Percentiles rank a stretch among this genome's conserved stretches.
Evolutionary conservation across 495 filamentous ascomycete genomes (phyloP).

Genomic region (Sporormia fimetaria): DNA sequence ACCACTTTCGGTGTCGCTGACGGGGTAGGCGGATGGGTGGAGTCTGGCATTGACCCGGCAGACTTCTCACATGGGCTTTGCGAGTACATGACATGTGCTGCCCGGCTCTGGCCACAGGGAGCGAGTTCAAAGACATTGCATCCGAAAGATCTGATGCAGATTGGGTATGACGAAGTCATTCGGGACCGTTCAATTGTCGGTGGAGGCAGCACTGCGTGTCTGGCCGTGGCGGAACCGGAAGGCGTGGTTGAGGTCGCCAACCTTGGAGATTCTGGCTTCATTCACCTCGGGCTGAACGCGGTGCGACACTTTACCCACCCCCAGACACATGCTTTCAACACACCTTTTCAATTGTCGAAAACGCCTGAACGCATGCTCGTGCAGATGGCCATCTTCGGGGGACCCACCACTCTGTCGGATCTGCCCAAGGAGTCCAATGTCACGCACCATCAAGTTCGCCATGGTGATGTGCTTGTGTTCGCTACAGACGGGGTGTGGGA

Average conservation of each 20-base stretch:
- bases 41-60: slow-evolving; percentile 81
- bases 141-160: slow-evolving; percentile 63
- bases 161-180: slow-evolving; percentile 69
- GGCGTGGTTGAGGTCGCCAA: slow-evolving; percentile 81
- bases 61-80: slow-evolving; percentile 95
- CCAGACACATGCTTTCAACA: slow-evolving; percentile 96
- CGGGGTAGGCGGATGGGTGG: slow-evolving; percentile 89
- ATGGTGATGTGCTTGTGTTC: slow-evolving; percentile 84
- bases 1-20: slow-evolving; percentile 79
- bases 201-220: slow-evolving; percentile 81
- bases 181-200: slow-evolving; percentile 59
- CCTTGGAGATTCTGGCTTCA: slow-evolving; percentile 93
- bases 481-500: slow-evolving; percentile 96
- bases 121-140: slow-evolving; percentile 41
- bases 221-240: slow-evolving; percentile 57
- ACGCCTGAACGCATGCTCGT: slow-evolving; percentile 67
- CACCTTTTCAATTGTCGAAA: slow-evolving; percentile 85
- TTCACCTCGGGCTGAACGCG: slow-evolving; percentile 70
- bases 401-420: slow-evolving; percentile 59
- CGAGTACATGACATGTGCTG: slow-evolving; percentile 71
- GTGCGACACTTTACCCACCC: slow-evolving; percentile 71
- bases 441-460: slow-evolving; percentile 59
- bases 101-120: slow-evolving; percentile 29
- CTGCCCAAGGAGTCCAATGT: slow-evolving; percentile 74
- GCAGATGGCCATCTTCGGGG: slow-evolving; percentile 69